Conservation (phyloP, 257 asterid genomes). For the Scutellaria baicalensis region DNA sequence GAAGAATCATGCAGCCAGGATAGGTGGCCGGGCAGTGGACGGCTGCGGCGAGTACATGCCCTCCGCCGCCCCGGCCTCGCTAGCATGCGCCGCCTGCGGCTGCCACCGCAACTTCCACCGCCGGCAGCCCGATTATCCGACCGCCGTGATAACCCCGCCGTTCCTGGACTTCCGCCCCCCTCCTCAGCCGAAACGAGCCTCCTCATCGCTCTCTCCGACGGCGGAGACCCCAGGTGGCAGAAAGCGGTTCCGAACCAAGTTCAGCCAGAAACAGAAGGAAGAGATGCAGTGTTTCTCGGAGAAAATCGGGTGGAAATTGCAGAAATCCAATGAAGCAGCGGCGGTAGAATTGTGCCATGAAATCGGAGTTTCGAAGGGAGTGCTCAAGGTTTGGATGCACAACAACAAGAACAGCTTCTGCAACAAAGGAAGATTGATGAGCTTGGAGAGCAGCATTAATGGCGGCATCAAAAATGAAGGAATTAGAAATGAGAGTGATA, state of each 20-base stretch:
- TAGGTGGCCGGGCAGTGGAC: slow-evolving; percentile 63
- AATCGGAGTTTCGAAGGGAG: slow-evolving; percentile 28
- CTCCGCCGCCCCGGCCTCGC: slow-evolving; percentile 23
- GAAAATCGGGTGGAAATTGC: slow-evolving; percentile 59
- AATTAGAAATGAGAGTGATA: background rate
- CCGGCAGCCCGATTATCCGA: slow-evolving; percentile 23
- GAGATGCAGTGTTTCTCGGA: slow-evolving; percentile 55
- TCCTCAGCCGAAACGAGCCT: background rate
- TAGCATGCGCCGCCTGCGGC: slow-evolving; percentile 69
- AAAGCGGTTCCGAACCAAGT: slow-evolving; percentile 58
- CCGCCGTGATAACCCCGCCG: slow-evolving; percentile 33
- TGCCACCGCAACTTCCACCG: slow-evolving; percentile 92
- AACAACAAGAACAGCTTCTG: slow-evolving; percentile 30
- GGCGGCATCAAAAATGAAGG: background rate
- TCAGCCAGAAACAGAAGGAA: slow-evolving; percentile 49
- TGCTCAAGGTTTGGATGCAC: slow-evolving; percentile 50
- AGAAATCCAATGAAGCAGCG: slow-evolving; percentile 24
- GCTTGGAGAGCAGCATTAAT: background rate
- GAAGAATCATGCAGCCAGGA: slow-evolving; percentile 63
- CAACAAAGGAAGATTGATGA: slow-evolving; percentile 6
- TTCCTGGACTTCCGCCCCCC: slow-evolving; percentile 44
- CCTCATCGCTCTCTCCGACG: slow-evolving; percentile 24
- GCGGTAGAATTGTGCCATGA: slow-evolving; percentile 39
- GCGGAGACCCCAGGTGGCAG: slow-evolving; percentile 29
- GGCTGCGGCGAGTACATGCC: slow-evolving; percentile 75